phyloP scores from a whole-genome alignment of 1,139 yeast genomes.

The Ogataea hybrid region DNA sequence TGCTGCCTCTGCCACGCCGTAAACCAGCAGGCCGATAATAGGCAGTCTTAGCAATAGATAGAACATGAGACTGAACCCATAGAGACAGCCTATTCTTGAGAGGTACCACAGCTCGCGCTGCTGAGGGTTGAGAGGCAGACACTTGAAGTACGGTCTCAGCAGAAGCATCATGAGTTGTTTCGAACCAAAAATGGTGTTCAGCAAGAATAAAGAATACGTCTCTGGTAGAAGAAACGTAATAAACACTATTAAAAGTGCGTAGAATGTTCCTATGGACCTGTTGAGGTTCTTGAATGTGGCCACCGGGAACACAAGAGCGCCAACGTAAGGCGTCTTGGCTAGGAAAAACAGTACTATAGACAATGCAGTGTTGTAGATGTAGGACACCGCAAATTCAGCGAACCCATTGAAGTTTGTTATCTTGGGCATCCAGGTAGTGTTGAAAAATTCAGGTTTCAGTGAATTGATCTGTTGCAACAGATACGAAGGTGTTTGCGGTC shows the following conservation, averaged over 20 bases:
- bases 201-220: slow-evolving; percentile 36
- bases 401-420: slow-evolving; percentile 9
- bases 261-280: slow-evolving; percentile 45
- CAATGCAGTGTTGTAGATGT: slow-evolving; percentile 11
- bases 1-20: slow-evolving; percentile 55
- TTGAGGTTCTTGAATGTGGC: slow-evolving; percentile 45
- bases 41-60: slow-evolving; percentile 45
- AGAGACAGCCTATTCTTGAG: slow-evolving; percentile 55
- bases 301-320: slow-evolving; percentile 41
- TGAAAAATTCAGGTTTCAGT: background rate
- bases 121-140: slow-evolving; percentile 44
- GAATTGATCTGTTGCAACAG: slow-evolving; percentile 3
- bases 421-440: slow-evolving; percentile 8
- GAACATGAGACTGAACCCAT: slow-evolving; percentile 57
- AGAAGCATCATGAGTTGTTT: slow-evolving; percentile 45
- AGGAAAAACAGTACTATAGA: slow-evolving; percentile 30
- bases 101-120: slow-evolving; percentile 52
- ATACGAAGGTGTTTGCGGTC: slow-evolving; percentile 5
- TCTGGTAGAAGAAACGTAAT: slow-evolving; percentile 38
- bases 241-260: slow-evolving; percentile 40
- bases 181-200: slow-evolving; percentile 48
- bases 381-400: slow-evolving; percentile 12
- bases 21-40: slow-evolving; percentile 45
- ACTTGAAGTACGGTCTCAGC: slow-evolving; percentile 49
- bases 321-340: slow-evolving; percentile 39